Percentiles rank a stretch among this genome's conserved stretches.
These are phyloP conservation scores for Parastagonospora avenae DNA, from an alignment of 2,329 filamentous ascomycete genomes.

Conservation along the genomic window DNA sequence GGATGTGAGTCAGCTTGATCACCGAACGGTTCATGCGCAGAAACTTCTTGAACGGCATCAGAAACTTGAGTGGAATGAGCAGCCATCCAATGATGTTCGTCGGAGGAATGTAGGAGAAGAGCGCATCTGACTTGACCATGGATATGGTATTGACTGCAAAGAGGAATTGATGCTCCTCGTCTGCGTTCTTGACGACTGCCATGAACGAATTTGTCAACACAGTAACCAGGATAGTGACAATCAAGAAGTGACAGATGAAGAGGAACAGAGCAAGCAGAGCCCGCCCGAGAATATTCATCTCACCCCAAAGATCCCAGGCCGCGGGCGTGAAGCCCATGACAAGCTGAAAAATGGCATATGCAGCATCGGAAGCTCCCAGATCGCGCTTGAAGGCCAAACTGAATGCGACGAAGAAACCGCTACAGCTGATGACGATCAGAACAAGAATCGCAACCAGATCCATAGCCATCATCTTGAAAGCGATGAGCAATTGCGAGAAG, in stretches of 20 bases:
- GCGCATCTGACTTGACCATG: conserved; percentile 96
- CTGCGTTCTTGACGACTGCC: conserved; percentile 90
- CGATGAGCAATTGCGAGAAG: conserved; percentile 92
- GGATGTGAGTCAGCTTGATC: conserved; percentile 90
- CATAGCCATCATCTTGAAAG: conserved; percentile 90
- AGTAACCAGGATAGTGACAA: conserved; percentile 92
- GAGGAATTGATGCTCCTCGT: conserved; percentile 88
- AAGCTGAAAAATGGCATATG: conserved; percentile 90
- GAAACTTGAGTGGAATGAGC: conserved; percentile 79
- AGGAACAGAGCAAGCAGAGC: conserved; percentile 79
- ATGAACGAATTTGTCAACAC: conserved; percentile 98
- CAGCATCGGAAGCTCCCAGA: conserved; percentile 74
- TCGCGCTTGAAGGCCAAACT: conserved; percentile 76
- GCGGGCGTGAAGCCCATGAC: conserved; percentile 95
- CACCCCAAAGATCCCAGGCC: conserved; percentile 88
- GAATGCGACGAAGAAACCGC: conserved; percentile 95
- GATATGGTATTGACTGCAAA: conserved; percentile 97
- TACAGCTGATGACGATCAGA: conserved; percentile 84
- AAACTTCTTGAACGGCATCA: conserved; percentile 79
- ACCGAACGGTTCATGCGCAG: conserved; percentile 86
- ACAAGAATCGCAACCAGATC: conserved; percentile 85
- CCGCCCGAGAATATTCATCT: conserved; percentile 79
- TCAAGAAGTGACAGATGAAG: conserved; percentile 92
- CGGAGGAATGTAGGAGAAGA: conserved; percentile 92
- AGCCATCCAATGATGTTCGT: conserved; percentile 92